Evolutionary conservation across 179 eudicot species (phyloP), one percentile per base, ranked within the genome.

Genomic region (Spergularia azorica): DNA sequence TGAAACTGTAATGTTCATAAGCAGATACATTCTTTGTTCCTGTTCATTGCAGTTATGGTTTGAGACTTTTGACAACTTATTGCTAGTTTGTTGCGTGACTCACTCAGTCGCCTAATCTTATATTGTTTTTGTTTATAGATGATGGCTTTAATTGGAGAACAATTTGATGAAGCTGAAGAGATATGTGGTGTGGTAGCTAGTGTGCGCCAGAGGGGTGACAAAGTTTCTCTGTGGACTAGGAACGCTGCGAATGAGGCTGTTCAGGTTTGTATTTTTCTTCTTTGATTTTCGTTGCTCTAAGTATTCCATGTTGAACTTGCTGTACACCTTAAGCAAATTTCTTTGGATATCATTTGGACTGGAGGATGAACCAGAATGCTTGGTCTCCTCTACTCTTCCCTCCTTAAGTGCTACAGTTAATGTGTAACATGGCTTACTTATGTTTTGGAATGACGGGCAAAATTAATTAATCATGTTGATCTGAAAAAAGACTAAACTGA

Each of bases 171-270:
- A 68, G 85, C 89, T 83, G 96, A 95, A 63, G 99, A 95, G 82
- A 88, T 95, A 60, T 95, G 99, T 77, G 99, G 99, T 65, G 96
- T 95, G 68, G 99, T 95, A 74, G 99, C 95, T 60, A 94, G 96
- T 77, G 97, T 92, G 62, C 98, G 99, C 65, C 88, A 75, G 73
- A 94, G 90, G 77, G 90, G 87, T 56, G 99, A 94, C 83, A 95
- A 94, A 71, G 86, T 95, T 73, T 84, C 99, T 16, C 32, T 95
- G 77, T 95, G 99, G 99, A 94, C 99, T 70, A 95, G 82, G 82
- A 89, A 88, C 75, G 96, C 98, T 6, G 74, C 91, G 36, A 95
- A 95, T 74, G 99, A 95, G 82, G 91, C 99, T 83, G 92, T 84
- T 74, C 98, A 95, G 97, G 98, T 92, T 83, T 63, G 83, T 65